These are phyloP conservation scores for Fusarium annulatum DNA, from an alignment of 2,329 filamentous ascomycete species.

Conservation along the genomic window DNA sequence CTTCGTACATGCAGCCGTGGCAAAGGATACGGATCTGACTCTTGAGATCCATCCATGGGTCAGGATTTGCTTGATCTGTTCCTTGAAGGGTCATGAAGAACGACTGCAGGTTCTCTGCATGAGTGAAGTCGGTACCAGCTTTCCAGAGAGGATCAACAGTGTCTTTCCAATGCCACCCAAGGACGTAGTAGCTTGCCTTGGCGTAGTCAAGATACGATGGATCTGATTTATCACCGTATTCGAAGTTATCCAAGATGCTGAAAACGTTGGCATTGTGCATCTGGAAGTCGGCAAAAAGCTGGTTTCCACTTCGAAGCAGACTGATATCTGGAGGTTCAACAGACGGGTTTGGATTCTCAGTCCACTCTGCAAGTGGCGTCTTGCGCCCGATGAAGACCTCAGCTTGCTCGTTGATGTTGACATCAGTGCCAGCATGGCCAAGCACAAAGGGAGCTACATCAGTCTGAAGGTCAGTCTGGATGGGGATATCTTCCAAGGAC, in stretches of 20 bases:
- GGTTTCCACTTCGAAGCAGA: constrained; percentile 44
- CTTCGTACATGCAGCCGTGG: constrained; percentile 54
- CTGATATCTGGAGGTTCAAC: constrained; percentile 7
- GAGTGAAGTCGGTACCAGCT: neutral
- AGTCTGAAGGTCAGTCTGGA: constrained; percentile 50
- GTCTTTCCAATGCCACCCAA: constrained; percentile 53
- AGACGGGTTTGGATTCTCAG: neutral
- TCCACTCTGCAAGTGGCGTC: constrained; percentile 19
- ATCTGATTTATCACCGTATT: constrained; percentile 37
- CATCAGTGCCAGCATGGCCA: constrained; percentile 9
- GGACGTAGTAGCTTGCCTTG: constrained; percentile 51
- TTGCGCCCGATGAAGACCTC: constrained; percentile 56
- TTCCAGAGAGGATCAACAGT: constrained; percentile 37
- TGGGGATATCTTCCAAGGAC: constrained; percentile 47
- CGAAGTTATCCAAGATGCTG: constrained; percentile 53
- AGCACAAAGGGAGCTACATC: constrained; percentile 55
- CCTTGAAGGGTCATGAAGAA: constrained; percentile 40
- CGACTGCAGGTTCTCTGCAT: constrained; percentile 27
- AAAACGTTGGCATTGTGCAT: constrained; percentile 56
- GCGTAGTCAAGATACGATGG: constrained; percentile 42
- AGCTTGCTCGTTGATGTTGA: constrained; percentile 51
- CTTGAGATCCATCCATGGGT: constrained; percentile 26
- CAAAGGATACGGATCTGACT: constrained; percentile 40
- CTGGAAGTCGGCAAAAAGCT: constrained; percentile 56
- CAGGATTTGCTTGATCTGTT: neutral